Evolutionary conservation across 176 grass and related monocot species (phyloP).

Genomic region (Leersia perrieri): DNA sequence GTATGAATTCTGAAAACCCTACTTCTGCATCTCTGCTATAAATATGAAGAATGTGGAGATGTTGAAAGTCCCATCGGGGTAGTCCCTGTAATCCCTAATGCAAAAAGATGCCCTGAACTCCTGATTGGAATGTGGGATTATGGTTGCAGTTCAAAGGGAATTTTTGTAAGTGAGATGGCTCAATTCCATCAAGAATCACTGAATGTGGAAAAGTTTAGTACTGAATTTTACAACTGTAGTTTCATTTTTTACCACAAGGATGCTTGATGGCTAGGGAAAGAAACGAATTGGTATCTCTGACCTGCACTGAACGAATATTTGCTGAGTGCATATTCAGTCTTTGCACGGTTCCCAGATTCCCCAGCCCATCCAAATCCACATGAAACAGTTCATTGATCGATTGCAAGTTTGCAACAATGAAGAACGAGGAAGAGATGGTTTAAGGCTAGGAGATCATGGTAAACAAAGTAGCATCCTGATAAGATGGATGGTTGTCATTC

Average conservation of each 20-base stretch:
- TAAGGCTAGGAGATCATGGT: background rate
- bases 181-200: background rate
- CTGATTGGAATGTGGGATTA: background rate
- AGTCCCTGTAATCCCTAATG: too few species aligned
- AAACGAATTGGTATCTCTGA: too few species aligned
- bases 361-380: background rate
- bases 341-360: background rate
- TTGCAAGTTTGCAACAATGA: too few species aligned
- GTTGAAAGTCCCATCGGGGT: background rate
- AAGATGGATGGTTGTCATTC: background rate
- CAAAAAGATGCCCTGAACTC: too few species aligned
- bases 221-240: background rate
- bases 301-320: constrained; percentile 24
- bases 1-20: background rate
- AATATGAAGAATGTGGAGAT: background rate
- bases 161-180: background rate
- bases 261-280: constrained; percentile 12
- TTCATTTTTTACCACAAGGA: background rate
- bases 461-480: background rate
- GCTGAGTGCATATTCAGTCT: background rate
- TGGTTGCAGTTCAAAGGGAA: background rate
- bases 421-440: too few species aligned
- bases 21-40: background rate
- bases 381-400: background rate
- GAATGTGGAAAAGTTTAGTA: background rate